Conservation (phyloP, 169 alveolate genomes). For the Plasmodium cynomolgi region DNA sequence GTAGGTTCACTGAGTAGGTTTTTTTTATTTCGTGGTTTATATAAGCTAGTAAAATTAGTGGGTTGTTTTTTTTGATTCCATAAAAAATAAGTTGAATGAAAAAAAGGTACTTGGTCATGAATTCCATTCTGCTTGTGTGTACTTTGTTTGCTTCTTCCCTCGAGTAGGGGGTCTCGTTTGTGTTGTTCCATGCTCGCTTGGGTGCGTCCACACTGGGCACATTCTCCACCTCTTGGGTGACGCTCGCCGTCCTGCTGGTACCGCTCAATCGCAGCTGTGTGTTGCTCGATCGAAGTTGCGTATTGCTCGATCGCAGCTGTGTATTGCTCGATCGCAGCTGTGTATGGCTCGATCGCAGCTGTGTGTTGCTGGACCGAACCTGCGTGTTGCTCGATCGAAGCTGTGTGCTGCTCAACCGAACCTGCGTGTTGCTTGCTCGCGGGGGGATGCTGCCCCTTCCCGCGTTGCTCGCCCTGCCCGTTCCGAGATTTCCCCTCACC, state of each 20-base stretch:
- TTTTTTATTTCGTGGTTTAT: slow-evolving; percentile 49
- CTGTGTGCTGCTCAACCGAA: background rate
- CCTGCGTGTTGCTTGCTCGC: too few relatives aligned
- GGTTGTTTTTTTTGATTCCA: slow-evolving; percentile 56
- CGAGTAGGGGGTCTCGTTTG: background rate
- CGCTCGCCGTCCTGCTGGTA: background rate
- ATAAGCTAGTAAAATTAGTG: slow-evolving; percentile 52
- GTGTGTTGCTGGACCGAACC: background rate
- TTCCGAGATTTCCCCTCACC: background rate
- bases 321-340: background rate
- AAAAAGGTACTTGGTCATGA: slow-evolving; percentile 56
- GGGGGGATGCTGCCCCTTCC: background rate
- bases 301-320: background rate
- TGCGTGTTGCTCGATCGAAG: background rate
- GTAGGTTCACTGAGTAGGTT: slow-evolving; percentile 1
- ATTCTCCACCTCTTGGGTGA: background rate
- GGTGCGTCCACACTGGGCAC: background rate
- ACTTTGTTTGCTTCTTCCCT: slow-evolving; percentile 36
- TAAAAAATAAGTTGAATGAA: slow-evolving; percentile 52
- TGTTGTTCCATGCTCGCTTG: background rate
- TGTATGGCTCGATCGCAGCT: too few relatives aligned
- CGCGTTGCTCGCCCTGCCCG: background rate
- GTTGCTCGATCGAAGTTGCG: background rate
- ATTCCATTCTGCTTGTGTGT: slow-evolving; percentile 13
- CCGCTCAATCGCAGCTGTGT: background rate